These are phyloP conservation scores for Microbotryum violaceum DNA, from an alignment of 1,284 basidiomycete genomes.

Conservation along the genomic window DNA sequence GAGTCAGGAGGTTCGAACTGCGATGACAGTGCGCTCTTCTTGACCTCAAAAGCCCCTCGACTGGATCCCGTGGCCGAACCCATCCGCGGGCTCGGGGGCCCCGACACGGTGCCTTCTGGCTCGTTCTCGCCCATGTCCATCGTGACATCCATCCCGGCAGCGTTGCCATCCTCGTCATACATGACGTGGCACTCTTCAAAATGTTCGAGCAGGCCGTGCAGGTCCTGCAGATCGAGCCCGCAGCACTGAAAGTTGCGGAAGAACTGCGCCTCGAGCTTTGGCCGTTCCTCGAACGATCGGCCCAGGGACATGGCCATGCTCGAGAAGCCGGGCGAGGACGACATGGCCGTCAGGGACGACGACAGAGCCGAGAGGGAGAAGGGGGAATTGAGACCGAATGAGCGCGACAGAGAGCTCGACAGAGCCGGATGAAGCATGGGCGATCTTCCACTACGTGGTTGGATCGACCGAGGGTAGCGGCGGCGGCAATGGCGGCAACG, in stretches of 20 bases:
- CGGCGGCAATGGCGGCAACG: not conserved
- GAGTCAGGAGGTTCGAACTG: constrained; percentile 25
- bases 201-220: constrained; percentile 76
- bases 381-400: constrained; percentile 31
- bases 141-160: not conserved
- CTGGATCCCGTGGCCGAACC: not conserved
- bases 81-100: constrained; percentile 26
- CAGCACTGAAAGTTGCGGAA: constrained; percentile 79
- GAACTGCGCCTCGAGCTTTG: constrained; percentile 37
- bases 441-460: constrained; percentile 8
- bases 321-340: constrained; percentile 31
- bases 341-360: constrained; percentile 26
- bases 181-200: constrained; percentile 72
- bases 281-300: constrained; percentile 32
- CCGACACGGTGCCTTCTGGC: constrained; percentile 29
- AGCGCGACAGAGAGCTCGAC: constrained; percentile 26
- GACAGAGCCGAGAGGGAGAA: constrained; percentile 32
- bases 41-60: constrained; percentile 16
- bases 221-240: constrained; percentile 64
- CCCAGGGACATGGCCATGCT: constrained; percentile 34
- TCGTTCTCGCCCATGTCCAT: constrained; percentile 29
- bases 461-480: not conserved
- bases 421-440: constrained; percentile 32
- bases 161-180: constrained; percentile 22
- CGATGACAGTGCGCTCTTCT: constrained; percentile 23